Base-by-base conservation (phyloP, 2,329 filamentous ascomycete species). In the Mollisia scopiformis region DNA sequence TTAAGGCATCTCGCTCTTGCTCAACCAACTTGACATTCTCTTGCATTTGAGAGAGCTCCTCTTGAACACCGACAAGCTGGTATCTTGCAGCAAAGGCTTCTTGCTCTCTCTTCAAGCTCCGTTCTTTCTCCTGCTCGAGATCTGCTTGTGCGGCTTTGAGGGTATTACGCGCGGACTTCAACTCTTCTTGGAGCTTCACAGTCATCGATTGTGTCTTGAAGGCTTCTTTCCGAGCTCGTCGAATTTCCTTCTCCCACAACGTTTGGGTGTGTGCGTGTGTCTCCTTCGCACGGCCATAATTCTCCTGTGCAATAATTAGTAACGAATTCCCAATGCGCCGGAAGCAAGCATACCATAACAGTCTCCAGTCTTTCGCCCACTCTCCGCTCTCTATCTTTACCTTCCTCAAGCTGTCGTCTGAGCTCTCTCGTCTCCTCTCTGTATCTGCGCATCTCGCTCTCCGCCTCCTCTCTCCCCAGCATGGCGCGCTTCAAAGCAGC, bases 241-340 rank as follows among this genome's bases (percentile, higher is more conserved):
- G 83, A 46, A 91, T 87, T 73, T 92, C 89, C 72, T 91, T 91
- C 69, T 92, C 89, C 84, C 88, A 91, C 10, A 90, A 75, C 21
- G 84, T 77, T 73, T 88, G 84, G 10, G 86, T 87, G 71, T 89
- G 86, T 39, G 84, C 82, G 67, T 89, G 83, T 37, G 86, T 88
- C 69, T 90, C 88, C 74, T 91, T 91, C 55, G 85, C 83, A 62
- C 86, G 86, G 30, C 85, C 83, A 69, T 88, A 88, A 71, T 88
- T 88, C 69, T 90, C 88, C 89, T 91, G 21, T 27, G 19, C 43
- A 57, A 58, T 28, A 25, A 41, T 65, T 50, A 71, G 62, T 61
- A 58, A 57, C 46, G 6, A 39, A 23, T 16, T 50, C 7, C 8
- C 30, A 37, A 19, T 54, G 56, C 65, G 49, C 71, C 72, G 37